Conservation (phyloP, 768 basidiomycete species). For the Atractiella rhizophila region DNA sequence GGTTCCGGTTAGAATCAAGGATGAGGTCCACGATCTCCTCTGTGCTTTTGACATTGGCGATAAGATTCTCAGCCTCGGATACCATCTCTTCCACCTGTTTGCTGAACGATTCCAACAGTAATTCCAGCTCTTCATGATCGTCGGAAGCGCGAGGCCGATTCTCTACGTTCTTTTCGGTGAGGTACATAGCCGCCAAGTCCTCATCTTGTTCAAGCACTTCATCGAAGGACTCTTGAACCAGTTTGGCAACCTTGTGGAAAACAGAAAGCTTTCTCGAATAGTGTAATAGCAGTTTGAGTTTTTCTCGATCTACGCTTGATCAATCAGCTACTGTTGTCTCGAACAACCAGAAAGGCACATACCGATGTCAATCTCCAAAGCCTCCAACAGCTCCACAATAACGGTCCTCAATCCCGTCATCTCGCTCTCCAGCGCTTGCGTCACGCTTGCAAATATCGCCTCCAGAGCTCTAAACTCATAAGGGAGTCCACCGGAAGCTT, state of each 20-base stretch:
- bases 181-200: conserved; percentile 78
- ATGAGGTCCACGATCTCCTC: no score
- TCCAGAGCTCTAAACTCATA: conserved; percentile 86
- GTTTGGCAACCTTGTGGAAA: conserved; percentile 68
- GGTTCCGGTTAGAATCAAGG: no score
- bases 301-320: conserved; percentile 29
- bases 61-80: no score
- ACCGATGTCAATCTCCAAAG: conserved; percentile 81
- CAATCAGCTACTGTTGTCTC: background rate
- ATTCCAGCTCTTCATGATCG: conserved; percentile 76
- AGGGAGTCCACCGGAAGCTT: conserved; percentile 30
- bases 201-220: conserved; percentile 88
- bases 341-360: conserved; percentile 14
- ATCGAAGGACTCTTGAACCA: conserved; percentile 65
- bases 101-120: conserved; percentile 67
- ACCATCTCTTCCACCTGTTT: conserved; percentile 94
- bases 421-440: conserved; percentile 83
- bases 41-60: no score
- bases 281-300: conserved; percentile 67
- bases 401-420: conserved; percentile 83
- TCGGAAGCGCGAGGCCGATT: conserved; percentile 28
- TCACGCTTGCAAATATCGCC: conserved; percentile 65
- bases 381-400: conserved; percentile 64
- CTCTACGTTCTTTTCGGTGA: conserved; percentile 54
- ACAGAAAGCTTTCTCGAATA: conserved; percentile 63